Evolutionary conservation across 2,329 filamentous ascomycete species (phyloP).

Genomic region (Blastomyces percursus): DNA sequence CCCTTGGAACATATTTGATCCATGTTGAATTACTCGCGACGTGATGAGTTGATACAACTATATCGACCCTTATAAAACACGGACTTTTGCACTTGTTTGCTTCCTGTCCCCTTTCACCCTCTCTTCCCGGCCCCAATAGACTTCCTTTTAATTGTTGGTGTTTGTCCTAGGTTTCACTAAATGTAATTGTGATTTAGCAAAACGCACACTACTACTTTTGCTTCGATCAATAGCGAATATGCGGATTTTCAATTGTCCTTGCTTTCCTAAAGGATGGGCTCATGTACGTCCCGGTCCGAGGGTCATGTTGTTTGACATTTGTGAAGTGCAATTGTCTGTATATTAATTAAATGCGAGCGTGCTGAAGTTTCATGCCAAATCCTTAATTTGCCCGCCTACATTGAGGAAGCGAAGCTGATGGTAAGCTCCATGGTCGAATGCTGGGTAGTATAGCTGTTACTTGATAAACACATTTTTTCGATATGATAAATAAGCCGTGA

Average conservation of each 20-base stretch:
- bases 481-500: not conserved
- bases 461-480: too few relatives aligned
- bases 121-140: not conserved
- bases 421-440: not conserved
- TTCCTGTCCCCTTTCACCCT: too few relatives aligned
- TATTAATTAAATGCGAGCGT: not conserved
- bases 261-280: not conserved
- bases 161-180: not conserved
- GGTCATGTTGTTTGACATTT: not conserved
- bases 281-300: too few relatives aligned
- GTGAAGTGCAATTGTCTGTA: not conserved
- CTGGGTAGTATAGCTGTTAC: not conserved
- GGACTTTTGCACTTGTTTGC: too few relatives aligned
- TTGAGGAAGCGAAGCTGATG: not conserved
- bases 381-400: not conserved
- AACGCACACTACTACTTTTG: not conserved
- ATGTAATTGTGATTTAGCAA: not conserved
- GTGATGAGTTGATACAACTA: not conserved
- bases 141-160: not conserved
- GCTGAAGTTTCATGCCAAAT: not conserved
- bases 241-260: not conserved
- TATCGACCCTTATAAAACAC: not conserved
- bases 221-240: not conserved
- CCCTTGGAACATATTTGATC: not conserved
- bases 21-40: not conserved